These are phyloP conservation scores for Daldinia vernicosa DNA, from an alignment of 495 filamentous ascomycete genomes.

Conservation along the genomic window DNA sequence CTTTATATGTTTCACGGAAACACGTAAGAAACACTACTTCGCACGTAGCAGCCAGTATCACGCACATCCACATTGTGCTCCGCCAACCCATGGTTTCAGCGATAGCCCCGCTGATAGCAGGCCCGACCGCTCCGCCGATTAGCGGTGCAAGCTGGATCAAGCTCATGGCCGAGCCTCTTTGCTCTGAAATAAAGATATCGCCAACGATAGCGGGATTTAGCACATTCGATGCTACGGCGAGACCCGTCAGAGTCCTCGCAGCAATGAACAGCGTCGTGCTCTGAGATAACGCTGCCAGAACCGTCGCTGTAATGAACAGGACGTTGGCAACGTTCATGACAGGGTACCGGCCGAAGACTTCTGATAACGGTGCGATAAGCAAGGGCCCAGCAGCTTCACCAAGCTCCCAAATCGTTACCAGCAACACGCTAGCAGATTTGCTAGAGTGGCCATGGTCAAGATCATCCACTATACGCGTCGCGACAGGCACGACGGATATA, in stretches of 20 bases:
- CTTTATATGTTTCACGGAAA: conserved; percentile 62
- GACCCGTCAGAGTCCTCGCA: conserved; percentile 60
- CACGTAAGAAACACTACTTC: conserved; percentile 57
- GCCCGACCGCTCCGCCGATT: conserved; percentile 62
- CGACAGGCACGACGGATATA: conserved; percentile 64
- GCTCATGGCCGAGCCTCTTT: conserved; percentile 62
- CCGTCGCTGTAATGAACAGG: conserved; percentile 58
- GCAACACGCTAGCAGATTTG: conserved; percentile 59
- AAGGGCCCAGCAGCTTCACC: conserved; percentile 66
- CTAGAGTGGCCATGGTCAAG: conserved; percentile 50
- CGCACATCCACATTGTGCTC: conserved; percentile 63
- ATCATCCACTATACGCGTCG: conserved; percentile 58
- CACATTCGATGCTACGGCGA: conserved; percentile 63
- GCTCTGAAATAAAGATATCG: conserved; percentile 62
- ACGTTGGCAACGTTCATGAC: conserved; percentile 62
- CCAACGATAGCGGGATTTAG: conserved; percentile 67
- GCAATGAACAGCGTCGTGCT: conserved; percentile 56
- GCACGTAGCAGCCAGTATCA: conserved; percentile 56
- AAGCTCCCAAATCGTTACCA: conserved; percentile 68
- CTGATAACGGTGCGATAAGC: conserved; percentile 66
- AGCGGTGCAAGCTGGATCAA: conserved; percentile 60
- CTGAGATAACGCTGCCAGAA: conserved; percentile 55
- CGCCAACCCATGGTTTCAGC: conserved; percentile 68
- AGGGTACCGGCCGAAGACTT: conserved; percentile 63
- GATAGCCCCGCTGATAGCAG: conserved; percentile 68